Conservation (phyloP, 805 yeast genomes). For the Priceomyces medius region DNA sequence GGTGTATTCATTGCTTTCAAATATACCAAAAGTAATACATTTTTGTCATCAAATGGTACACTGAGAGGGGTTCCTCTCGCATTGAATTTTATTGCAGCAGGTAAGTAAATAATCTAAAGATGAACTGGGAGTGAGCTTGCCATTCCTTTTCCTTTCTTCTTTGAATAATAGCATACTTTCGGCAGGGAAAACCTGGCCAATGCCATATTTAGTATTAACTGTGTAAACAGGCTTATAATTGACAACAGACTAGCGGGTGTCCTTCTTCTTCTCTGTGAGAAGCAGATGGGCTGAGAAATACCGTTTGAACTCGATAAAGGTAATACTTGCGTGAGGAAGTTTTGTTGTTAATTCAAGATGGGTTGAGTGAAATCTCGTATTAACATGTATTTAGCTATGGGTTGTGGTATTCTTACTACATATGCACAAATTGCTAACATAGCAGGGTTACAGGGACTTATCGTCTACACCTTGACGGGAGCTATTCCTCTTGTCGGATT, state of each 20-base stretch:
- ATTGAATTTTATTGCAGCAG: conserved; percentile 86
- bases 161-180: neutral
- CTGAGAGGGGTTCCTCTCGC: conserved; percentile 80
- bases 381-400: conserved; percentile 56
- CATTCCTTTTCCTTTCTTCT: neutral
- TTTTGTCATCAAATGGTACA: conserved; percentile 76
- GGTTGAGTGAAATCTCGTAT: conserved; percentile 1
- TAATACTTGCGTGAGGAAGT: conserved; percentile 47
- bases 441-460: conserved; percentile 82
- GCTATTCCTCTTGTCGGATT: conserved; percentile 84
- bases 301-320: conserved; percentile 47
- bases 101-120: conserved; percentile 49
- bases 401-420: conserved; percentile 83
- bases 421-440: conserved; percentile 84
- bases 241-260: conserved; percentile 30
- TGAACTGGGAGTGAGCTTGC: neutral
- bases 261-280: conserved; percentile 19
- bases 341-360: conserved; percentile 14
- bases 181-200: too few species aligned
- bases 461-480: conserved; percentile 77
- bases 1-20: conserved; percentile 54
- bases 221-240: neutral
- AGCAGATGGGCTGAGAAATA: conserved; percentile 34
- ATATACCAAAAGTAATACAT: conserved; percentile 52
- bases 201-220: neutral